Evolutionary conservation across 208 protist species (phyloP).

Genomic region (Leishmania amazonensis): DNA sequence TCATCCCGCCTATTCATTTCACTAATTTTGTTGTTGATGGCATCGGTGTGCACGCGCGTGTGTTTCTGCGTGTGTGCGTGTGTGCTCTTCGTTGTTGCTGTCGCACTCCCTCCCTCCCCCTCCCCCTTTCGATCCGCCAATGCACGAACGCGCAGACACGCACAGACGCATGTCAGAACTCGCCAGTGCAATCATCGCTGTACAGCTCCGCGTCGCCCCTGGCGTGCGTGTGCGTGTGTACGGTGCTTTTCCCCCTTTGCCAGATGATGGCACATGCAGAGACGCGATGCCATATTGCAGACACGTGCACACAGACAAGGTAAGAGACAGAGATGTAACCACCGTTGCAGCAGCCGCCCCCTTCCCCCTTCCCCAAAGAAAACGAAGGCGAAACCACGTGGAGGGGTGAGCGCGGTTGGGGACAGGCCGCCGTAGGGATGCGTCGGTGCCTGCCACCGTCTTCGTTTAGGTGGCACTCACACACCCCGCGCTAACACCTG

Average conservation of each 20-base stretch:
- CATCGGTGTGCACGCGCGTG: not conserved
- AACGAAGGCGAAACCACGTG: not conserved
- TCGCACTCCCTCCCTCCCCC: too few species aligned
- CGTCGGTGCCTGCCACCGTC: too few species aligned
- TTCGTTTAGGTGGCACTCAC: not conserved
- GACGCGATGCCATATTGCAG: not conserved
- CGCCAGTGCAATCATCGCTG: not conserved
- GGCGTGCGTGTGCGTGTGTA: not conserved
- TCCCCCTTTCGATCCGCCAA: not conserved
- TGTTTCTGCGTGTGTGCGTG: not conserved
- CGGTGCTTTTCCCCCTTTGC: not conserved
- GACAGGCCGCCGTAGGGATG: not conserved
- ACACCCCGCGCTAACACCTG: not conserved
- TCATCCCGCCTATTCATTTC: conserved; percentile 5
- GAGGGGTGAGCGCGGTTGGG: not conserved
- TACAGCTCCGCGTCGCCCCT: not conserved
- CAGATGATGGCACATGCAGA: not conserved
- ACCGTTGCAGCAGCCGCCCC: not conserved
- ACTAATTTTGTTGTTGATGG: not conserved
- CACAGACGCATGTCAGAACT: not conserved
- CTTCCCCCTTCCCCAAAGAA: not conserved
- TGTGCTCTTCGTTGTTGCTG: too few species aligned
- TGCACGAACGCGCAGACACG: not conserved
- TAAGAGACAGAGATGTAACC: not conserved
- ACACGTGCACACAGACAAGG: not conserved